Conservation (phyloP, 2,329 filamentous ascomycete species). For the Talaromyces sp. region DNA sequence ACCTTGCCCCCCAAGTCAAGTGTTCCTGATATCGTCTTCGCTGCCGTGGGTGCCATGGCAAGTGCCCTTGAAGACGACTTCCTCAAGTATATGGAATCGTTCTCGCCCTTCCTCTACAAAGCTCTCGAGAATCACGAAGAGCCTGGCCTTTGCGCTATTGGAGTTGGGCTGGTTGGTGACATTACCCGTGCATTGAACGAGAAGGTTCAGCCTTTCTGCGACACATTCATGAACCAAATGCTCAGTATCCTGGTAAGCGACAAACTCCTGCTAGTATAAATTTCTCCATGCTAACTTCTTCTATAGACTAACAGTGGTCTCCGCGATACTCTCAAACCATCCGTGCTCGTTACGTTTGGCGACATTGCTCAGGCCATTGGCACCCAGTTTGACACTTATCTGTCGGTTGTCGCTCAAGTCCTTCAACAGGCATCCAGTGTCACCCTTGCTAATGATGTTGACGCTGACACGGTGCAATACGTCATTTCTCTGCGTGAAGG, state of each 20-base stretch:
- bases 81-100: constrained; percentile 94
- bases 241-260: constrained; percentile 51
- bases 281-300: constrained; percentile 24
- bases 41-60: constrained; percentile 83
- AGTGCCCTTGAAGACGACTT: constrained; percentile 91
- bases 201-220: constrained; percentile 90
- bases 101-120: constrained; percentile 86
- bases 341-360: constrained; percentile 95
- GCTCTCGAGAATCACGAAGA: constrained; percentile 95
- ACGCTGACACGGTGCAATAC: constrained; percentile 95
- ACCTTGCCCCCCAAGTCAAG: constrained; percentile 79
- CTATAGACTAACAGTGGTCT: constrained; percentile 44
- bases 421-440: constrained; percentile 88
- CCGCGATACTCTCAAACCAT: constrained; percentile 69
- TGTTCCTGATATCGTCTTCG: constrained; percentile 90
- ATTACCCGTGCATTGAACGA: constrained; percentile 88
- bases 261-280: background rate
- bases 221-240: constrained; percentile 96
- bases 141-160: constrained; percentile 89
- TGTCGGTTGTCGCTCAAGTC: constrained; percentile 87
- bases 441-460: constrained; percentile 69
- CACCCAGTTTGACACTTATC: constrained; percentile 86
- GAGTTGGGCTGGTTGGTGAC: constrained; percentile 94
- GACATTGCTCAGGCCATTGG: constrained; percentile 95
- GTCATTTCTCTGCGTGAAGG: constrained; percentile 90